Evolutionary conservation across 805 yeast genomes (phyloP).

Genomic region (Ogataea sp.): DNA sequence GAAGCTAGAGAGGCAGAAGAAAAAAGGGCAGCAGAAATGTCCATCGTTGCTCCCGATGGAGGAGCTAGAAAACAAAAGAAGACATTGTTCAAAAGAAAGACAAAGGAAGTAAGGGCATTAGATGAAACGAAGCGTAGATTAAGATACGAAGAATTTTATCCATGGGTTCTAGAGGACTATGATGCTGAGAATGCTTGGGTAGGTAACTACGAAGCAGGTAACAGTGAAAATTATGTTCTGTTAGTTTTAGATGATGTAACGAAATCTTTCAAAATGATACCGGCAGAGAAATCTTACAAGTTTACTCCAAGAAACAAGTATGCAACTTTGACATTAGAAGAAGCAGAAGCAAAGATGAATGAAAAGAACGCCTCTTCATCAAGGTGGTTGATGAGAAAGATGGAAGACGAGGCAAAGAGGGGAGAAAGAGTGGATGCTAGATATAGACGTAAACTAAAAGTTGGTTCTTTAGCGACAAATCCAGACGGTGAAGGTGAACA

Average conservation of each 20-base stretch:
- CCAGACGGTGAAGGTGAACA: constrained; percentile 8
- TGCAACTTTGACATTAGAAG: constrained; percentile 89
- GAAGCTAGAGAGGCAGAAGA: constrained; percentile 24
- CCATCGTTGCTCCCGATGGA: constrained; percentile 89
- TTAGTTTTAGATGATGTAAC: constrained; percentile 81
- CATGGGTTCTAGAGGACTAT: constrained; percentile 97
- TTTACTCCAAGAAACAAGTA: constrained; percentile 91
- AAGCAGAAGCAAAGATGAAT: constrained; percentile 93
- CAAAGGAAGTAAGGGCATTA: constrained; percentile 73
- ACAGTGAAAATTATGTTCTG: constrained; percentile 76
- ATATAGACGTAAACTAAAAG: constrained; percentile 35
- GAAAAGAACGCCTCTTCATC: constrained; percentile 62
- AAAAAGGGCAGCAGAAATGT: constrained; percentile 37
- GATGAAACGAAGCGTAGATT: constrained; percentile 78
- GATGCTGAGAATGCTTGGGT: constrained; percentile 93
- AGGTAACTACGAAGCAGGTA: constrained; percentile 88
- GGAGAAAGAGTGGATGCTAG: constrained; percentile 44
- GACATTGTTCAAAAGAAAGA: constrained; percentile 61
- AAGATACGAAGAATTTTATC: constrained; percentile 92
- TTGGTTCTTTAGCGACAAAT: constrained; percentile 24
- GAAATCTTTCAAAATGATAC: constrained; percentile 72
- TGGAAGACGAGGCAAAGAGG: constrained; percentile 57
- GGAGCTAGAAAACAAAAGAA: constrained; percentile 67
- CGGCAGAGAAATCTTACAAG: constrained; percentile 88
- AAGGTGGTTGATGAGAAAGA: constrained; percentile 92